phyloP scores from a whole-genome alignment of 805 yeast species.

The Candida maltosa region DNA sequence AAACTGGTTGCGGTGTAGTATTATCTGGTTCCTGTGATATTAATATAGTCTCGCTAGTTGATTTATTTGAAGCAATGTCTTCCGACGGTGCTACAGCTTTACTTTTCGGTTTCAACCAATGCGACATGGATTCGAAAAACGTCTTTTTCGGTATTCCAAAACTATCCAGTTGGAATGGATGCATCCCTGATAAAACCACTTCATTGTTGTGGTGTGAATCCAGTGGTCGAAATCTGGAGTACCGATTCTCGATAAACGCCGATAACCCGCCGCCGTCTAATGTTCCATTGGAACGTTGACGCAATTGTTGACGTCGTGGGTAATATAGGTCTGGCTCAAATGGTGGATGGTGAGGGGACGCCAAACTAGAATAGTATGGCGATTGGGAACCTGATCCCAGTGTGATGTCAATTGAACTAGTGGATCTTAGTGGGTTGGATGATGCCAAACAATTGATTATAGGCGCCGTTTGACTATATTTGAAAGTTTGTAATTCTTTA shows the following conservation, averaged over 20 bases:
- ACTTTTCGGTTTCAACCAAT: constrained; percentile 7
- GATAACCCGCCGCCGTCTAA: constrained; percentile 32
- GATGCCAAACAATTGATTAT: constrained; percentile 2
- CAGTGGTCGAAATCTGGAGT: constrained; percentile 29
- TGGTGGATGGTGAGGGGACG: constrained; percentile 21
- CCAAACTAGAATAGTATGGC: constrained; percentile 1
- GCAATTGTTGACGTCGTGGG: constrained; percentile 6
- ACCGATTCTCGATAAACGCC: constrained; percentile 27
- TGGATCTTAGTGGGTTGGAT: neutral
- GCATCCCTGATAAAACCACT: constrained; percentile 18
- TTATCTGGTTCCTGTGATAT: constrained; percentile 2
- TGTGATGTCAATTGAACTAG: neutral
- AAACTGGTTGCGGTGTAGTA: constrained; percentile 4
- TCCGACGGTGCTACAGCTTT: neutral
- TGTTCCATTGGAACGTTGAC: constrained; percentile 27
- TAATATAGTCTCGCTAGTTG: neutral
- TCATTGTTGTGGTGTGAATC: constrained; percentile 31
- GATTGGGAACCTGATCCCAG: neutral
- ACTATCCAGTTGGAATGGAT: constrained; percentile 25
- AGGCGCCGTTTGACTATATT: constrained; percentile 2
- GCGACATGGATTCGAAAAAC: constrained; percentile 5
- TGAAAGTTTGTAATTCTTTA: neutral
- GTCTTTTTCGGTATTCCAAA: constrained; percentile 5
- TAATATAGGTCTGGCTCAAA: constrained; percentile 10
- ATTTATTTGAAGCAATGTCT: neutral